Conservation (phyloP, 352 stramenopile genomes). For the Globisporangium orthogonon region DNA sequence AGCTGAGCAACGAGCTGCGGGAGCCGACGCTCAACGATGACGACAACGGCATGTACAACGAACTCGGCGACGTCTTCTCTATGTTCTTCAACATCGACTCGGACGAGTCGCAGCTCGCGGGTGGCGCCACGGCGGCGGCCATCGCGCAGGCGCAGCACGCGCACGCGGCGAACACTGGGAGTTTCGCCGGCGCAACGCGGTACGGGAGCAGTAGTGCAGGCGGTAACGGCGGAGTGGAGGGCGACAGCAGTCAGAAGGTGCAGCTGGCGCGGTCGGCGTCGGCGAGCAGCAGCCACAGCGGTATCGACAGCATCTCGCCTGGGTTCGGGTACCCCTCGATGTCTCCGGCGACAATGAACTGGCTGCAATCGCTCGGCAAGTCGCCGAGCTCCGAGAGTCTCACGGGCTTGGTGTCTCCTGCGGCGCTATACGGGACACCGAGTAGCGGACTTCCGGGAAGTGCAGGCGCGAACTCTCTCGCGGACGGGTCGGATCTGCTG, state of each 20-base stretch:
- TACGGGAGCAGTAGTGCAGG: constrained; percentile 1
- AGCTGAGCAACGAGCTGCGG: constrained; percentile 19
- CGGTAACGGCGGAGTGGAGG: constrained; percentile 2
- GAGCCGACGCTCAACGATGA: constrained; percentile 35
- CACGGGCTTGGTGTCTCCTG: constrained; percentile 49
- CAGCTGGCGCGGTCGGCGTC: constrained; percentile 46
- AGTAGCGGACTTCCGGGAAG: constrained; percentile 9
- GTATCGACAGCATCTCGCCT: constrained; percentile 50
- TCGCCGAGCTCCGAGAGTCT: constrained; percentile 60
- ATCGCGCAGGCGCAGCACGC: constrained; percentile 8
- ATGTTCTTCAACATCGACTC: constrained; percentile 70
- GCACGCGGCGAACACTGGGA: constrained; percentile 1
- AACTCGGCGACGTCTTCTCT: constrained; percentile 65
- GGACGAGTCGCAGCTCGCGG: constrained; percentile 14
- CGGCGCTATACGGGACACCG: constrained; percentile 27
- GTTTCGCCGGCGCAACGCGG: constrained; percentile 8
- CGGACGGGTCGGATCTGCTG: constrained; percentile 14
- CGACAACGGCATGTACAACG: constrained; percentile 49
- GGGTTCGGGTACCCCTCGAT: constrained; percentile 52
- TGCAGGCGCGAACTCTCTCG: constrained; percentile 8
- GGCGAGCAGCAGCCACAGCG: constrained; percentile 28
- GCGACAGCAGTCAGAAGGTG: constrained; percentile 21
- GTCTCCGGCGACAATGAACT: constrained; percentile 72
- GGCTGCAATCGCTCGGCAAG: constrained; percentile 68
- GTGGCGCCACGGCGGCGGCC: neutral